A percentile compares a stretch with the other conserved stretches of the same genome.
These are phyloP conservation scores for Fusarium napiforme DNA, from an alignment of 2,329 filamentous ascomycete genomes.

Conservation along the genomic window DNA sequence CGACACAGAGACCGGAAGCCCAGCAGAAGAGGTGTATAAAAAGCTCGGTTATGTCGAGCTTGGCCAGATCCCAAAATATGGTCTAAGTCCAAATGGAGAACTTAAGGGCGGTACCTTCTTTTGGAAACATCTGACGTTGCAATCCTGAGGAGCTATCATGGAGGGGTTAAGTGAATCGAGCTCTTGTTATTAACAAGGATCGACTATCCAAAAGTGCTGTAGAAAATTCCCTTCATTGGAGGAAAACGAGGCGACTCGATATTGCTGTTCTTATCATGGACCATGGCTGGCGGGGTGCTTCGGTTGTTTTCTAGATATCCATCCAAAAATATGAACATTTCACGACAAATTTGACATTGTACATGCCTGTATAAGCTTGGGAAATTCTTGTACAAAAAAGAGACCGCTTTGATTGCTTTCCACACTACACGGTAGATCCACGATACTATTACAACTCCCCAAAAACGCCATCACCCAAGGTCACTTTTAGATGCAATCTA, in stretches of 20 bases:
- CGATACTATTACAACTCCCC: conserved; percentile 41
- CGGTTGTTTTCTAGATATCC: conserved; percentile 34
- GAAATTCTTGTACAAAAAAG: background rate
- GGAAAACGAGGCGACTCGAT: conserved; percentile 44
- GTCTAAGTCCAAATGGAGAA: conserved; percentile 59
- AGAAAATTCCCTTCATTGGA: conserved; percentile 25
- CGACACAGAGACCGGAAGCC: conserved; percentile 63
- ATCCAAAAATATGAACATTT: conserved; percentile 14
- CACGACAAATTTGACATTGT: background rate
- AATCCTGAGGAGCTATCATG: conserved; percentile 4
- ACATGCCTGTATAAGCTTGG: background rate
- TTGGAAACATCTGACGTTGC: conserved; percentile 64
- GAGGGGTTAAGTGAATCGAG: background rate
- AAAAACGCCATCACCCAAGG: conserved; percentile 39
- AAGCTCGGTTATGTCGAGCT: conserved; percentile 67
- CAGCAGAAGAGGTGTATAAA: conserved; percentile 64
- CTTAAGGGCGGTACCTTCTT: conserved; percentile 65
- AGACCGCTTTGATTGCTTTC: conserved; percentile 27
- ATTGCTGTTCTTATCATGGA: conserved; percentile 34
- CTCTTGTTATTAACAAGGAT: background rate
- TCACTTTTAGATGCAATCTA: conserved; percentile 43
- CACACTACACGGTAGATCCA: conserved; percentile 25
- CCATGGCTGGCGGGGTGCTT: conserved; percentile 35
- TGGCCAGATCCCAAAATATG: conserved; percentile 66
- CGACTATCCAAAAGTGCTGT: conserved; percentile 12